A percentile compares a stretch with the other conserved stretches of the same genome.
phyloP scores from a whole-genome alignment of 1,284 basidiomycete genomes.

The Erythrobasidium hasegawianum region DNA sequence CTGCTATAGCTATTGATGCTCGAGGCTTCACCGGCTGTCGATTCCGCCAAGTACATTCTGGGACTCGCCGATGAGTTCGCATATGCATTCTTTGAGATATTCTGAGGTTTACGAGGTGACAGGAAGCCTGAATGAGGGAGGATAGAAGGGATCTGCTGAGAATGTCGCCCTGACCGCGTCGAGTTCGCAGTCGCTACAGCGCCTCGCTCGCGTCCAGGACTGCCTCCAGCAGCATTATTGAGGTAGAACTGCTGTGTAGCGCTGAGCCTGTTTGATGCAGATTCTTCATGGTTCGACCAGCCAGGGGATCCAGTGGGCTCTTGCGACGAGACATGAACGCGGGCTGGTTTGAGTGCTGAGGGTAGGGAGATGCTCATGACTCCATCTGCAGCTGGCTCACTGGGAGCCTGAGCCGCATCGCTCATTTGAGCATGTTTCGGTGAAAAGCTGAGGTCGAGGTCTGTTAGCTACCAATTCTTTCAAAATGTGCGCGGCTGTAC shows the following conservation, averaged over 20 bases:
- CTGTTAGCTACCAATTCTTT: too few relatives aligned
- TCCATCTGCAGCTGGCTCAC: too few relatives aligned
- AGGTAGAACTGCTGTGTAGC: background rate
- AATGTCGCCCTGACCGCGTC: background rate
- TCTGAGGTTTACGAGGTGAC: conserved; percentile 19
- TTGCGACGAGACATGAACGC: conserved; percentile 12
- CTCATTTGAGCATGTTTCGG: too few relatives aligned
- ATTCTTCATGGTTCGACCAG: background rate
- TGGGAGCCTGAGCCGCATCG: too few relatives aligned
- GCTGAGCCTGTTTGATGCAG: background rate
- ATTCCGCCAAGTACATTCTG: background rate
- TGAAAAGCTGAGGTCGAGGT: too few relatives aligned
- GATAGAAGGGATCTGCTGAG: conserved; percentile 15
- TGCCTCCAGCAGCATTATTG: background rate
- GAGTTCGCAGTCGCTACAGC: background rate
- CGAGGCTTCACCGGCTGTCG: background rate
- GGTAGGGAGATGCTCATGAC: conserved; percentile 13
- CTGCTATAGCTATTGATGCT: background rate
- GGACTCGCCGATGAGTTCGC: background rate
- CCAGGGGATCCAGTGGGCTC: background rate
- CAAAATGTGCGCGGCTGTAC: too few relatives aligned
- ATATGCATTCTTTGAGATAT: background rate
- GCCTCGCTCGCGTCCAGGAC: background rate
- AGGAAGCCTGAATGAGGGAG: conserved; percentile 25
- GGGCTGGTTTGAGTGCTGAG: conserved; percentile 14